These are phyloP conservation scores for Acrodontium crateriforme DNA, from an alignment of 2,329 filamentous ascomycete species.

Conservation along the genomic window DNA sequence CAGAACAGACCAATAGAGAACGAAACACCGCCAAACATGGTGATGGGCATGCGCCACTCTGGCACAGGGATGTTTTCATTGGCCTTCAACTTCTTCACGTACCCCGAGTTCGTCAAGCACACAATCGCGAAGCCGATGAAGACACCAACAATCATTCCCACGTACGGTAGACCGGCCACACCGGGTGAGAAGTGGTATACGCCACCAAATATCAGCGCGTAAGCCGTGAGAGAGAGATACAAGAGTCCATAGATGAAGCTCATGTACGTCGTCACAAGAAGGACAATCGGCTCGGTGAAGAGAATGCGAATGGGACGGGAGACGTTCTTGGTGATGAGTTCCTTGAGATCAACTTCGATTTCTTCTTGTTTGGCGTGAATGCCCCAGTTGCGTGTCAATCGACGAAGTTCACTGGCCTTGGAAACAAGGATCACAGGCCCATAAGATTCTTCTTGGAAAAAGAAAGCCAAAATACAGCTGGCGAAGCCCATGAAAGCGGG, in stretches of 20 bases:
- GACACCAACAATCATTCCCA: slow-evolving; percentile 48
- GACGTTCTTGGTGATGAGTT: slow-evolving; percentile 25
- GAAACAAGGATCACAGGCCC: slow-evolving; percentile 43
- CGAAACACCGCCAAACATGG: slow-evolving; percentile 37
- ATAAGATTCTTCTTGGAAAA: slow-evolving; percentile 46
- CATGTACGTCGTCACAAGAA: slow-evolving; percentile 33
- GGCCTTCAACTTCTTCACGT: slow-evolving; percentile 18
- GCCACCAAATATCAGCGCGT: slow-evolving; percentile 62
- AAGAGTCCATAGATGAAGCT: slow-evolving; percentile 41
- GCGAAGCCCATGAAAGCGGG: slow-evolving; percentile 42
- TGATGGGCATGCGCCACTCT: slow-evolving; percentile 32
- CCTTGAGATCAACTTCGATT: slow-evolving; percentile 24
- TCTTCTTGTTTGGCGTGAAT: slow-evolving; percentile 40
- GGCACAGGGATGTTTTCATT: slow-evolving; percentile 28
- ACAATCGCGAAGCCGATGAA: slow-evolving; percentile 16
- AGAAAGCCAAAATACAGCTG: slow-evolving; percentile 32
- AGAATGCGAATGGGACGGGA: slow-evolving; percentile 32
- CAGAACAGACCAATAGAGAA: slow-evolving; percentile 25
- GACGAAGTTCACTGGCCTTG: slow-evolving; percentile 41
- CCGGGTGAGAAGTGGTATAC: slow-evolving; percentile 59
- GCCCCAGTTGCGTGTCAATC: slow-evolving; percentile 45
- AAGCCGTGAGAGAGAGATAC: slow-evolving; percentile 76
- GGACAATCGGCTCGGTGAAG: slow-evolving; percentile 36
- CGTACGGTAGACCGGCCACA: slow-evolving; percentile 63
- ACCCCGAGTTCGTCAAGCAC: slow-evolving; percentile 10